Percentiles rank a stretch among this genome's conserved stretches.
phyloP scores from a whole-genome alignment of 2,329 filamentous ascomycete genomes.

The Graphiopsis chlorocephala region DNA sequence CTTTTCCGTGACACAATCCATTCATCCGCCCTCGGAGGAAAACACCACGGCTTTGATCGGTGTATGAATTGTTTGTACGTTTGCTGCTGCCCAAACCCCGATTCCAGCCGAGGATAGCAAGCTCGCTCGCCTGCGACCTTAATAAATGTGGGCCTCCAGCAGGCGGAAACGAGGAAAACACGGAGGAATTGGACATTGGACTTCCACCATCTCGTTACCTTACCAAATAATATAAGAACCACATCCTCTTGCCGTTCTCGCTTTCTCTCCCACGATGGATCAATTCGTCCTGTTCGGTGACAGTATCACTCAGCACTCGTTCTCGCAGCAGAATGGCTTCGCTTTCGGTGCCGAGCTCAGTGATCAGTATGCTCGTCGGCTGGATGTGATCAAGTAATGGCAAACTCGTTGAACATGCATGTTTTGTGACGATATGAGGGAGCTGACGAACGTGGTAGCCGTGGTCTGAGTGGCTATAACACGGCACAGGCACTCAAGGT shows the following conservation, averaged over 20 bases:
- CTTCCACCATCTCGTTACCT: background rate
- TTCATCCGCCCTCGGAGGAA: background rate
- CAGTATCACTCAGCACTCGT: constrained; percentile 73
- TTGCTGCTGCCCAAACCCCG: background rate
- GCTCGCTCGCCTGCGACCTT: background rate
- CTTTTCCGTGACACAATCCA: background rate
- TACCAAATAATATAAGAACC: background rate
- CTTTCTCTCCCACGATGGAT: constrained; percentile 44
- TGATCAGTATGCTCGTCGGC: constrained; percentile 65
- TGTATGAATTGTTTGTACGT: background rate
- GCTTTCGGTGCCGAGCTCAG: constrained; percentile 72
- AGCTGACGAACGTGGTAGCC: constrained; percentile 27
- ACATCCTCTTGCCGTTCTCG: background rate
- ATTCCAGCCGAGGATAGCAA: constrained; percentile 5
- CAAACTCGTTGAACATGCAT: background rate
- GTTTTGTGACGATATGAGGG: background rate
- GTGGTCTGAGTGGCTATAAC: constrained; percentile 83
- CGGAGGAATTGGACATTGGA: constrained; percentile 1
- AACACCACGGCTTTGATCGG: background rate
- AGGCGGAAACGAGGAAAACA: background rate
- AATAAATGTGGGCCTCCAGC: constrained; percentile 1
- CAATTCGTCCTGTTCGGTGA: constrained; percentile 78
- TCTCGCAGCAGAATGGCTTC: constrained; percentile 61
- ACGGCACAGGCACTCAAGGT: constrained; percentile 64
- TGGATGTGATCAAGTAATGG: constrained; percentile 73